phyloP scores from a whole-genome alignment of 2,329 filamentous ascomycete species.

The Zymoseptoria crescenta region DNA sequence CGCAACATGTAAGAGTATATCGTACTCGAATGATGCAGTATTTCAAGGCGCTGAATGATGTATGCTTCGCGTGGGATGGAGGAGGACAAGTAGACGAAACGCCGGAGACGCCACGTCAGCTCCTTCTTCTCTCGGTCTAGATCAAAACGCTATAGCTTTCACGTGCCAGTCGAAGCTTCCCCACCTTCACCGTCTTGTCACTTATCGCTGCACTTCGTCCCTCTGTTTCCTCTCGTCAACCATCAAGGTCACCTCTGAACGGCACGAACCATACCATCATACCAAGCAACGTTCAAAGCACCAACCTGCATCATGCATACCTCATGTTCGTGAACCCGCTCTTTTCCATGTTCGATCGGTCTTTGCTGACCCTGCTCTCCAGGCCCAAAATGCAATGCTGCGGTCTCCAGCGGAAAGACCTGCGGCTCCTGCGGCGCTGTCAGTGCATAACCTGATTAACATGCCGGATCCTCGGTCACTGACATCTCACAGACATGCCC shows the following conservation, averaged over 20 bases:
- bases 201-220: neutral
- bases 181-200: neutral
- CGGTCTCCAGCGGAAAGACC: constrained; percentile 25
- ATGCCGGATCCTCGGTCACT: neutral
- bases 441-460: constrained; percentile 4
- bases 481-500: constrained; percentile 21
- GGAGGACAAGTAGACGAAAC: neutral
- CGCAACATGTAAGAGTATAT: no score
- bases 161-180: constrained; percentile 2
- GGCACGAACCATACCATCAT: neutral
- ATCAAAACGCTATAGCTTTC: neutral
- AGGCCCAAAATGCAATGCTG: constrained; percentile 29
- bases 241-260: neutral
- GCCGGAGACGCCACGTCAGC: neutral
- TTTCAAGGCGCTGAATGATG: no score
- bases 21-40: no score
- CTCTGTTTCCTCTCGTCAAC: neutral
- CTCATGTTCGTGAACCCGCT: constrained; percentile 8
- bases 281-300: neutral
- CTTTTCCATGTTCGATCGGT: neutral
- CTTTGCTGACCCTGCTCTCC: constrained; percentile 2
- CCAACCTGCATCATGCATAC: constrained; percentile 12
- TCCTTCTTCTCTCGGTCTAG: constrained; percentile 2
- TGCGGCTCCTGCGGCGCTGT: constrained; percentile 28
- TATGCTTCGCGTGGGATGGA: neutral